Conservation (phyloP, 805 yeast genomes). For the Lipomyces orientalis region DNA sequence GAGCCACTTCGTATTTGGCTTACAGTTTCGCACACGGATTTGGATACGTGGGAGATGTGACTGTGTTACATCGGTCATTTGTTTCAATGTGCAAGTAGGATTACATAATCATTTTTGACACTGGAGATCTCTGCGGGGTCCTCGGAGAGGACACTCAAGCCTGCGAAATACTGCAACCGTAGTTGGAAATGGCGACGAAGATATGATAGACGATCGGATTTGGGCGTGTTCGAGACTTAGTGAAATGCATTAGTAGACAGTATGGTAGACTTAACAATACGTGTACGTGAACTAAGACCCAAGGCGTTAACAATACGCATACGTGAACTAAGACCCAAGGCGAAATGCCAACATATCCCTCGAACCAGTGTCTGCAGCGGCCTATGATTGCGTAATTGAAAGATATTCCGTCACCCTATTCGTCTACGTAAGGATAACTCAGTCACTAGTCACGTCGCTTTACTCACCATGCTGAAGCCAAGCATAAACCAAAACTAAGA, state of each 20-base stretch:
- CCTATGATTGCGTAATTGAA: conserved; percentile 49
- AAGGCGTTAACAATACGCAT: too few relatives aligned
- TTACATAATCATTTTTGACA: conserved; percentile 42
- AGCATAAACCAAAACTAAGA: conserved; percentile 29
- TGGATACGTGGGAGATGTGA: too few relatives aligned
- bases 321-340: conserved; percentile 44
- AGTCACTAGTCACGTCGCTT: neutral
- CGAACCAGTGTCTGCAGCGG: conserved; percentile 42
- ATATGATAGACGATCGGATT: conserved; percentile 39
- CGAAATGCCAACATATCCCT: conserved; percentile 45
- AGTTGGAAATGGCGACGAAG: conserved; percentile 45
- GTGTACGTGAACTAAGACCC: too few relatives aligned
- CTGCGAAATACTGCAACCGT: conserved; percentile 37
- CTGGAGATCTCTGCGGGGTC: conserved; percentile 40
- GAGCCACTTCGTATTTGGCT: too few relatives aligned
- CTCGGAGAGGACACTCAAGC: conserved; percentile 40
- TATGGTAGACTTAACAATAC: neutral
- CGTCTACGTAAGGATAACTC: neutral
- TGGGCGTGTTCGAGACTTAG: conserved; percentile 34
- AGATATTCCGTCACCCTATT: conserved; percentile 47
- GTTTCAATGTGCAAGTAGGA: conserved; percentile 42
- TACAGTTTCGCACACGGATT: too few relatives aligned
- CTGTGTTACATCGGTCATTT: conserved; percentile 45
- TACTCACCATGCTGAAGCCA: conserved; percentile 31
- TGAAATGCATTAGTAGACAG: conserved; percentile 6